Conservation (phyloP, 192 early-diverging fungal species). For the Glomus cerebriforme region DNA sequence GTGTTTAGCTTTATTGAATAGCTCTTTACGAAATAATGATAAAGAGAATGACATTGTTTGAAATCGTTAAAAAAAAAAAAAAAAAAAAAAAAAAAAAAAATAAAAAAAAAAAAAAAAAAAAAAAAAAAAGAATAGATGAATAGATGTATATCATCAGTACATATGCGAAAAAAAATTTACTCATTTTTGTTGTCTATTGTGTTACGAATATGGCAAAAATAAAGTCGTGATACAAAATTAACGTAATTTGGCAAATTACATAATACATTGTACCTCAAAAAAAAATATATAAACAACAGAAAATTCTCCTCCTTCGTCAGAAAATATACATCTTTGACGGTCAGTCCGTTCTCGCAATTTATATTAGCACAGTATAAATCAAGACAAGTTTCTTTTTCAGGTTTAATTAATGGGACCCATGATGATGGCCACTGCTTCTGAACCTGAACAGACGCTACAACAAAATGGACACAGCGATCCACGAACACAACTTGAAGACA, state of each 20-base stretch:
- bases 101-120: no score
- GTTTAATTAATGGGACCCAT: constrained; percentile 20
- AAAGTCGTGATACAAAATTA: not conserved
- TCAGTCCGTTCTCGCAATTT: not conserved
- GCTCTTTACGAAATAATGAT: not conserved
- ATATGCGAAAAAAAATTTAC: no score
- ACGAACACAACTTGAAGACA: not conserved
- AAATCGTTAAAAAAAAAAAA: not conserved
- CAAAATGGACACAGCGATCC: constrained; percentile 22
- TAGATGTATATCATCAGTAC: no score
- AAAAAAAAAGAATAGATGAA: no score
- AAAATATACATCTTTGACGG: no score
- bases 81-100: no score
- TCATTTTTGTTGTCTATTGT: no score
- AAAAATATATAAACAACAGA: not conserved
- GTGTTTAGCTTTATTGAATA: not conserved
- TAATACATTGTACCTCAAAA: not conserved
- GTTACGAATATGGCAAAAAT: not conserved
- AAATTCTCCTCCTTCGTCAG: not conserved
- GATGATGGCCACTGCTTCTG: not conserved
- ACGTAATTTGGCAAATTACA: not conserved
- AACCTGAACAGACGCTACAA: not conserved
- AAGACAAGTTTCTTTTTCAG: not conserved
- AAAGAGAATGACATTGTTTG: not conserved
- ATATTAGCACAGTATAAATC: not conserved